Base-by-base conservation (phyloP, 805 yeast genomes). In the Candida hungchunana region DNA sequence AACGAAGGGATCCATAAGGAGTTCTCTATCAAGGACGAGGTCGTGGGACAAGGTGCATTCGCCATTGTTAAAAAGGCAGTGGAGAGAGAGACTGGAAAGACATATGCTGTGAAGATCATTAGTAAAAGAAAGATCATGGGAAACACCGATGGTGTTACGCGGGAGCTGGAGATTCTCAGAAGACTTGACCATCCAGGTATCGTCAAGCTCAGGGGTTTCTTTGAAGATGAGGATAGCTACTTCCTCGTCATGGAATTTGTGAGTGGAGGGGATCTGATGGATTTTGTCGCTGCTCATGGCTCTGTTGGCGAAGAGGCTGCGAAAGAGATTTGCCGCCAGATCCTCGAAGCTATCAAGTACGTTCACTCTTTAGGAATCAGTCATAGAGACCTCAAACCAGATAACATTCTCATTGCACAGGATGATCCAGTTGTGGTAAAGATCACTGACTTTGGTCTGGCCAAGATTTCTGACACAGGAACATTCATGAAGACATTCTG, bases 251-350 rank as follows among this genome's bases (percentile, higher is more conserved):
- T 93, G 97, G 98, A 93, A 55, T 84, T 80, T 51, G 94, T 93
- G 18, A 81, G 94, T 2, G 97, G 97, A 12, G 99, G 98, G 18
- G 99, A 93, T 59, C 66, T 93, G 34, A 93, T 93, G 98, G 98
- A 93, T 63, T 89, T 86, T 61, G 94, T 90, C 2, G 90, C 94
- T 1, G 85, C 88, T 3, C 82, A 85, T 59, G 97, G 97, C 3
- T 77, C 90, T 3, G 83, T 93, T 14, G 90, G 90, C 11, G 98
- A 93, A 59, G 88, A 78, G 31, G 93, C 95, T 4, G 84, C 89
- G 7, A 79, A 83, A 47, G 96, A 85, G 42, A 85, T 93, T 18
- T 73, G 94, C 2, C 75, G 76, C 46, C 98, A 93, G 59, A 79
- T 90, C 2, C 61, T 93, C 26, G 75, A 77, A 41, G 97, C 96